Evolutionary conservation across 2,329 filamentous ascomycete species (phyloP).

Genomic region (Colletotrichum phormii): DNA sequence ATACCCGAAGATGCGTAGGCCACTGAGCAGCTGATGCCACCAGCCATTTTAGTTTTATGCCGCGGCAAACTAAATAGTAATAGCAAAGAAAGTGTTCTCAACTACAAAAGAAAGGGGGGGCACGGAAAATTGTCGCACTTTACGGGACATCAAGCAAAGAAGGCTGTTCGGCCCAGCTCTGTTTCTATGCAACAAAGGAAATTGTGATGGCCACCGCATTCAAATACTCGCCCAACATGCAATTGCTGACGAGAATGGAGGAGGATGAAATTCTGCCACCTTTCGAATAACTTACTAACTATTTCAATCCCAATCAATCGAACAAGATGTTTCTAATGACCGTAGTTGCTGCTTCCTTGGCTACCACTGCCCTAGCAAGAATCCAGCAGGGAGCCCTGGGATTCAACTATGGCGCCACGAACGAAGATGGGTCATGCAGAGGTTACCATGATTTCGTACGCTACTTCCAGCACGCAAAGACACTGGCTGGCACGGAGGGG

Average conservation of each 20-base stretch:
- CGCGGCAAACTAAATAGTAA: neutral
- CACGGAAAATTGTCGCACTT: neutral
- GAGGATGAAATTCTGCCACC: neutral
- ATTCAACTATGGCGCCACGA: constrained; percentile 37
- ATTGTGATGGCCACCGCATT: neutral
- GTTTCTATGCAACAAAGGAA: constrained; percentile 10
- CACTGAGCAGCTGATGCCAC: constrained; percentile 20
- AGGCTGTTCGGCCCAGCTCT: neutral
- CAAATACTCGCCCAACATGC: neutral
- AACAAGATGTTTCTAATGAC: constrained; percentile 8
- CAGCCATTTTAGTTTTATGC: neutral
- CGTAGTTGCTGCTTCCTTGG: constrained; percentile 12
- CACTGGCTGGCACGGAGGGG: neutral
- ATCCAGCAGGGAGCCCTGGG: constrained; percentile 30
- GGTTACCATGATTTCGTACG: constrained; percentile 31
- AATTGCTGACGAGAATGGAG: too few species aligned
- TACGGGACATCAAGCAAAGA: constrained; percentile 24
- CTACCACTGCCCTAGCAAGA: constrained; percentile 22
- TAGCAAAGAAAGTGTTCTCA: neutral
- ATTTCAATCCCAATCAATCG: neutral
- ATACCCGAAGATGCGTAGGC: constrained; percentile 9
- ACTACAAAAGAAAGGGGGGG: constrained; percentile 15
- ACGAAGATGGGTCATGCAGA: constrained; percentile 32
- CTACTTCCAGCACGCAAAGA: constrained; percentile 34
- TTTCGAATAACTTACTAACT: neutral